Evolutionary conservation across 1,284 basidiomycete species (phyloP), one percentile per base, ranked within the genome.

Genomic region (Cutaneotrichosporon mucoides): DNA sequence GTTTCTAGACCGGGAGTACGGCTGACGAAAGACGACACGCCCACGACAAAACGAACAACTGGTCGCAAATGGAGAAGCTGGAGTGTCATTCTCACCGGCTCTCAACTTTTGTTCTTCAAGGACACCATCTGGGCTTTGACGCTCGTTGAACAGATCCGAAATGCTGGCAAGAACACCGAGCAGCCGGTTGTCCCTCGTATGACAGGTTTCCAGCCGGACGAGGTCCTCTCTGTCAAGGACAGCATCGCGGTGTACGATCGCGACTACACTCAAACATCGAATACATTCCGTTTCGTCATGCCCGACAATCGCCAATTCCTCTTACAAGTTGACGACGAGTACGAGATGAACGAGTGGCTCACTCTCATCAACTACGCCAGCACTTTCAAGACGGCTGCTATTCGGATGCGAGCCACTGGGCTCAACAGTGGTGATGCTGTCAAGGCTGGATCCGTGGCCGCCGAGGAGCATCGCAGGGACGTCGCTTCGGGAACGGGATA

Each of bases 281-380:
- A 88, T 72, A 87, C 90, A 1, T 87, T 97, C 75, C 86, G 92
- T 24, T 83, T 98, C 64, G 81, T 88, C 44, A 83, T 90, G 73
- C 81, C 85, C 4, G 84, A 88, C 66, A 53, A 60, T 4, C 86
- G 89, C 2, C 89, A 94, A 65, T 86, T 88, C 64, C 84, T 98
- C 36, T 81, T 98, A 45, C 90, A 92, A 72, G 84, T 89, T 4
- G 73, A 82, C 10, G 83, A 85, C 68, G 87, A 89, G 66, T 77
- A 80, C 52, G 89, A 94, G 64, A 84, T 92, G 82, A 90, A 95
- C 72, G 85, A 88, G 64, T 99, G 95, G 95, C 87, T 98, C 65
- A 84, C 88, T 38, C 83, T 85, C 47, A 92, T 99, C 74, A 99
- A 99, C 78, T 98, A 96, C 73, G 93, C 92, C 6, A 89, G 91